Percentiles rank a stretch among this genome's conserved stretches.
Evolutionary conservation across 2,329 filamentous ascomycete species (phyloP).

Genomic region (Fusarium beomiforme): DNA sequence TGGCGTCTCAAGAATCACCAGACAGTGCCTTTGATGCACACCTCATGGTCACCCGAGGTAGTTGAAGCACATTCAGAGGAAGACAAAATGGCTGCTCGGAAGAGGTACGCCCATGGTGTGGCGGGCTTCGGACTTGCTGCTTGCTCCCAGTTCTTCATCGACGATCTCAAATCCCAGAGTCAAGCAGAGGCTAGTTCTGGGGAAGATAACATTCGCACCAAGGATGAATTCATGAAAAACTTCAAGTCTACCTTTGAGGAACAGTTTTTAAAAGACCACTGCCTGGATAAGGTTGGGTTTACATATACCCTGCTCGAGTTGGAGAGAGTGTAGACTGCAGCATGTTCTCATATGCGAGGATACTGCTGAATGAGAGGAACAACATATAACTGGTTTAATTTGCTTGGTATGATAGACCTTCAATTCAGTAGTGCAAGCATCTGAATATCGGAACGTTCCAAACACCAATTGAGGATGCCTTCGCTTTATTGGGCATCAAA

Average conservation of each 20-base stretch:
- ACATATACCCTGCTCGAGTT: background rate
- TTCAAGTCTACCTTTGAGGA: accelerated
- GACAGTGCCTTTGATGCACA: background rate
- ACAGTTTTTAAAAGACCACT: background rate
- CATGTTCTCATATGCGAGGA: too few relatives aligned
- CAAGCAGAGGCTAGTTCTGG: accelerated
- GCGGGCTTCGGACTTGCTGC: background rate
- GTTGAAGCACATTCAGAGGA: accelerated
- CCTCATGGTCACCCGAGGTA: background rate
- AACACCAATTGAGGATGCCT: too few relatives aligned
- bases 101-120: background rate
- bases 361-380: too few relatives aligned
- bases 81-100: background rate
- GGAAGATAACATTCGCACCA: accelerated
- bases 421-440: too few relatives aligned
- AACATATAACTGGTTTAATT: too few relatives aligned
- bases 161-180: accelerated
- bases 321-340: background rate
- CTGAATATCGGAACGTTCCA: too few relatives aligned
- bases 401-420: too few relatives aligned
- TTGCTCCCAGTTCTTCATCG: background rate
- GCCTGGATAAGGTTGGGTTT: background rate
- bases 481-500: too few relatives aligned
- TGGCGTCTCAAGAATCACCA: background rate
- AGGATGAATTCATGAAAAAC: background rate